Conservation (phyloP, 1,139 yeast species). For the Magnusiomyces suaveolens region DNA sequence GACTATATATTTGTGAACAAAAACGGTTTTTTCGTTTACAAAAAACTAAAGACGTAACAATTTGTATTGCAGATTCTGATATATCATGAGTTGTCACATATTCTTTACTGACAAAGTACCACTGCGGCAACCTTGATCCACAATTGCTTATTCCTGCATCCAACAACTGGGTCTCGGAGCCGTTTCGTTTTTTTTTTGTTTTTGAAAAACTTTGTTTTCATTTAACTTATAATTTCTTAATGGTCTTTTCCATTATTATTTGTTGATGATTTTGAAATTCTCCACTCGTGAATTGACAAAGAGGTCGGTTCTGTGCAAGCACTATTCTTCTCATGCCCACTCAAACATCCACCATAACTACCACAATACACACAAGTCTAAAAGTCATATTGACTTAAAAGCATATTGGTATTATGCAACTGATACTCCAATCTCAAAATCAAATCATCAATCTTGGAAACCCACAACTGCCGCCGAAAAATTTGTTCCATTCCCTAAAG, state of each 20-base stretch:
- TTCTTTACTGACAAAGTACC: not conserved
- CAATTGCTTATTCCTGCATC: too few relatives aligned
- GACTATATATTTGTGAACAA: not conserved
- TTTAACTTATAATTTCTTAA: not conserved
- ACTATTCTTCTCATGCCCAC: not conserved
- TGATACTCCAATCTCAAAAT: conserved; percentile 63
- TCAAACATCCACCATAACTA: not conserved
- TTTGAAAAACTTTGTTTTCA: not conserved
- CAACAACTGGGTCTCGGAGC: too few relatives aligned
- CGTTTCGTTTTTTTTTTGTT: too few relatives aligned
- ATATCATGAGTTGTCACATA: not conserved
- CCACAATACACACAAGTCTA: not conserved
- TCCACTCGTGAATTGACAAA: not conserved
- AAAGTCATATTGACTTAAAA: not conserved
- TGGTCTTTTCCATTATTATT: too few relatives aligned
- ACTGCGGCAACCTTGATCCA: not conserved
- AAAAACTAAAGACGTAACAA: too few relatives aligned
- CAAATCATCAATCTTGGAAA: conserved; percentile 38
- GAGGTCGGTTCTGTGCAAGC: not conserved
- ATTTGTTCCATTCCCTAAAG: conserved; percentile 58
- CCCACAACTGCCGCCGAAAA: conserved; percentile 41
- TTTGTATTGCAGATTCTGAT: not conserved
- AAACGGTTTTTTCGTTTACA: not conserved
- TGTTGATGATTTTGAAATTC: not conserved
- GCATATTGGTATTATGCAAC: conserved; percentile 70